Evolutionary conservation across 768 basidiomycete genomes (phyloP).

Genomic region (Lactifluus subvellereus): DNA sequence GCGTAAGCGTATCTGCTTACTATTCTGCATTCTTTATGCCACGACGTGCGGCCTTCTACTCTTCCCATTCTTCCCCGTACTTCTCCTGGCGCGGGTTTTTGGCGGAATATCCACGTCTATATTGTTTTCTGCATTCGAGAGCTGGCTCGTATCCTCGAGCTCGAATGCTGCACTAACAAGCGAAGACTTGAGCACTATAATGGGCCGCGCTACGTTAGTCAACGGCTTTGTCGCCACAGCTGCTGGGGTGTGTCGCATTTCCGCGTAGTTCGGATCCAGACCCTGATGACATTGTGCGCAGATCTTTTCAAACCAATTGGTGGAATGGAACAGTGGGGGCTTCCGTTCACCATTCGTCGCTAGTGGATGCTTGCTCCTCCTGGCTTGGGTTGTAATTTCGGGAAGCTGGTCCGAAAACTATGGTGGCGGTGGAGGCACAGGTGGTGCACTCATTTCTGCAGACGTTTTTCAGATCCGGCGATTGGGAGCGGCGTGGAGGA

Average conservation of each 20-base stretch:
- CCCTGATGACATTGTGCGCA: neutral
- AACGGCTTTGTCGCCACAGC: slow-evolving; percentile 67
- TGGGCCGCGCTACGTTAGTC: slow-evolving; percentile 67
- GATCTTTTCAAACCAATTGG: slow-evolving; percentile 46
- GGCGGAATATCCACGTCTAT: slow-evolving; percentile 73
- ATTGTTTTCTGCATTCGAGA: slow-evolving; percentile 70
- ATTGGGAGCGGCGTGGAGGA: slow-evolving; percentile 49
- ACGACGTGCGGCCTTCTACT: slow-evolving; percentile 55
- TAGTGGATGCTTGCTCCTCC: slow-evolving; percentile 48
- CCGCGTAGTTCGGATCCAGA: neutral
- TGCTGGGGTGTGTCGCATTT: slow-evolving; percentile 49
- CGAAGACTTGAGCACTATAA: slow-evolving; percentile 57
- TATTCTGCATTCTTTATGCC: slow-evolving; percentile 64
- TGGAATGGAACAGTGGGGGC: slow-evolving; percentile 39
- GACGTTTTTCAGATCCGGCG: slow-evolving; percentile 50
- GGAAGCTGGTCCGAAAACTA: slow-evolving; percentile 65
- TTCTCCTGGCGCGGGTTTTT: slow-evolving; percentile 57
- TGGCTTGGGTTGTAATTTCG: slow-evolving; percentile 53
- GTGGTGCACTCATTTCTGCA: slow-evolving; percentile 22
- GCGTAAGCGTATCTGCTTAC: slow-evolving; percentile 58
- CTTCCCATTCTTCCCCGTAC: slow-evolving; percentile 49
- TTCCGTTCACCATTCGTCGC: slow-evolving; percentile 64
- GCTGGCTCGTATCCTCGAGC: slow-evolving; percentile 67
- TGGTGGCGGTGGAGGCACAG: slow-evolving; percentile 38
- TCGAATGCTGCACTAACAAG: slow-evolving; percentile 46